These are phyloP conservation scores for Whalleya microplaca DNA, from an alignment of 2,329 filamentous ascomycete genomes.

Conservation along the genomic window DNA sequence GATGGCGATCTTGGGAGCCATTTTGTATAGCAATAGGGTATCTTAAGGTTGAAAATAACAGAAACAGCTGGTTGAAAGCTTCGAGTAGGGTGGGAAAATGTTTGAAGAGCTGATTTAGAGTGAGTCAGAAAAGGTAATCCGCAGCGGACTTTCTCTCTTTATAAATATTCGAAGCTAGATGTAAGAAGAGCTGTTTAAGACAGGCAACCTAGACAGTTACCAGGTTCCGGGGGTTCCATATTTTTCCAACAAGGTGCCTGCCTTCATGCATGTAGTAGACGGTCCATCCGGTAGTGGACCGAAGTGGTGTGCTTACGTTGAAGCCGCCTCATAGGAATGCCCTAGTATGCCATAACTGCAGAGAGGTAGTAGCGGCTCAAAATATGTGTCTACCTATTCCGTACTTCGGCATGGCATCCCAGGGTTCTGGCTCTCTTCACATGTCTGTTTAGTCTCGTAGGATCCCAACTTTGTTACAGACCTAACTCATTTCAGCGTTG, in stretches of 20 bases:
- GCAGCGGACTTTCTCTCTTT: not conserved
- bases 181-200: not conserved
- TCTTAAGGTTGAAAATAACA: constrained; percentile 3
- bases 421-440: too few relatives aligned
- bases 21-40: constrained; percentile 22
- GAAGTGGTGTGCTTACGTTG: constrained; percentile 1
- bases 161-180: not conserved
- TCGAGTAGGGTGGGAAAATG: not conserved
- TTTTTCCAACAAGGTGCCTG: not conserved
- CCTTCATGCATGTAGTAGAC: constrained; percentile 1
- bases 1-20: constrained; percentile 39
- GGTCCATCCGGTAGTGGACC: not conserved
- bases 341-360: constrained; percentile 10
- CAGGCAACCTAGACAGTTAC: not conserved
- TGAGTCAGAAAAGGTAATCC: not conserved
- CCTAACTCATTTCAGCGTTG: too few relatives aligned
- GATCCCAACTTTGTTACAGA: too few relatives aligned
- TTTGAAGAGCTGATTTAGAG: not conserved
- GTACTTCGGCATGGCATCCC: constrained; percentile 6
- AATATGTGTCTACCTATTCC: not conserved
- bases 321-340: constrained; percentile 4
- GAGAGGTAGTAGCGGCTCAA: constrained; percentile 19
- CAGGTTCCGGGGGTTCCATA: not conserved
- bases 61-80: not conserved
- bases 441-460: too few relatives aligned